Evolutionary conservation across 139 green algal species (phyloP).

Genomic region (Chlorella sp.): DNA sequence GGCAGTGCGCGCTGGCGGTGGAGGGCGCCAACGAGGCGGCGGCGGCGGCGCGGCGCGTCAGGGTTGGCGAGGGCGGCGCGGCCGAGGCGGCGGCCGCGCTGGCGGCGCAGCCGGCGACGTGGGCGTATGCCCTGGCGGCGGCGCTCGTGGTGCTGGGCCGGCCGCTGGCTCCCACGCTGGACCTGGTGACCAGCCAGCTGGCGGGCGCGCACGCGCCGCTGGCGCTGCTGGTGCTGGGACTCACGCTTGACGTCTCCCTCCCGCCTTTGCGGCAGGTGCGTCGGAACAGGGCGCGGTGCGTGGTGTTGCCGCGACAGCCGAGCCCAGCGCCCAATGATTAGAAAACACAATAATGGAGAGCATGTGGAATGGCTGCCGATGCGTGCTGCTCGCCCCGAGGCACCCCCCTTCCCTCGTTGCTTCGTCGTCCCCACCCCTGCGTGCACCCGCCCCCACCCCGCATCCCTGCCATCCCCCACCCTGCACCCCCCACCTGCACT

Average conservation of each 20-base stretch:
- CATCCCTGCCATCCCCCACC: not conserved
- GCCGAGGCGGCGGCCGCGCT: conserved; percentile 14
- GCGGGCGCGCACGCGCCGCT: conserved; percentile 30
- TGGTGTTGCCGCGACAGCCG: not conserved
- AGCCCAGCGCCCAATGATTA: conserved; percentile 20
- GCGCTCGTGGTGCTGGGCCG: conserved; percentile 12
- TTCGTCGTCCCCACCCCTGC: too few relatives aligned
- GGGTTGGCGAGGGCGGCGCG: conserved; percentile 21
- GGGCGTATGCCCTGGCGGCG: conserved; percentile 24
- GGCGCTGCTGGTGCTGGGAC: conserved; percentile 26
- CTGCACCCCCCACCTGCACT: not conserved
- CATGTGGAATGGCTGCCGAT: conserved; percentile 6
- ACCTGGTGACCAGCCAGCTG: conserved; percentile 8
- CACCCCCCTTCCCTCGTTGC: too few relatives aligned
- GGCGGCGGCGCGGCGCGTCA: conserved; percentile 45
- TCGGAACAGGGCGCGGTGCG: too few relatives aligned
- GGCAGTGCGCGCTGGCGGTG: conserved; percentile 71
- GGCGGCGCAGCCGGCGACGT: conserved; percentile 19
- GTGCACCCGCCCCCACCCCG: not conserved
- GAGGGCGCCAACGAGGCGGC: conserved; percentile 68
- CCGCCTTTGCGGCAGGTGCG: conserved; percentile 25
- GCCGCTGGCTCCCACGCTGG: conserved; percentile 30
- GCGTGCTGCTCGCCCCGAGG: not conserved
- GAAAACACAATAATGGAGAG: conserved; percentile 10
- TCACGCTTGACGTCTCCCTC: conserved; percentile 15